Base-by-base conservation (phyloP, 352 stramenopile species). In the Globisporangium alternatum region DNA sequence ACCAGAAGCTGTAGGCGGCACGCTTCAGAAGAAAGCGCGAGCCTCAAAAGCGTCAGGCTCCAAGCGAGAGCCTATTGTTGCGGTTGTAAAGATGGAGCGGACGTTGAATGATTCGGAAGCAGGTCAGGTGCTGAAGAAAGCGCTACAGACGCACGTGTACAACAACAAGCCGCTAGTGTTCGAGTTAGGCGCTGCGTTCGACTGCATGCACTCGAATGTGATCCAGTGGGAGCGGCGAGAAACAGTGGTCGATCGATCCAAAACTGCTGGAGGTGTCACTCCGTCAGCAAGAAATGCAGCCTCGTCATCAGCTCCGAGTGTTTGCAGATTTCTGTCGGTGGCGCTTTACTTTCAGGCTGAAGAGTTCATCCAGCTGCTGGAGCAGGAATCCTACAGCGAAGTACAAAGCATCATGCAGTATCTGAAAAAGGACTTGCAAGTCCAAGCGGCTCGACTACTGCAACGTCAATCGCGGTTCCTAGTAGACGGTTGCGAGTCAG, bases 151-250 rank as follows among this genome's bases (percentile, higher is more conserved):
- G 25, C 81, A 89, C 49, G 49, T 74, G 19, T 86, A 89, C 65
- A 88, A 89, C 62, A 79, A 75, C 63, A 87, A 88, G 60, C 37
- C 63, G 2, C 60, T 90, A 15, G 54, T 75, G 13, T 78, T 66
- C 49, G 63, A 63, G 21, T 21, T 90, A n/a, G 68, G 65, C 3
- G 43, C 54, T 12, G 53, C 72, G 3, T 69, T 90, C 49, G 63
- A 77, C 41, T 77, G 70, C 22, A 64, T 53, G 30, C 41, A 72
- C 3, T 48, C 66, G 0, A 71, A 74, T 6, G 73, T 78, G 5
- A 66, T 86, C 44, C 63, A 73, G 43, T 88, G 76, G 75, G 65
- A 84, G 35, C 75, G 66, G 13, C 44, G 64, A 19, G 45, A 59
- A 22, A 56, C n/a, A 39, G 41, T 4, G 44, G 48, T n/a, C 5